Conservation (phyloP, 2,329 filamentous ascomycete species). For the Cercospora citrullina region DNA sequence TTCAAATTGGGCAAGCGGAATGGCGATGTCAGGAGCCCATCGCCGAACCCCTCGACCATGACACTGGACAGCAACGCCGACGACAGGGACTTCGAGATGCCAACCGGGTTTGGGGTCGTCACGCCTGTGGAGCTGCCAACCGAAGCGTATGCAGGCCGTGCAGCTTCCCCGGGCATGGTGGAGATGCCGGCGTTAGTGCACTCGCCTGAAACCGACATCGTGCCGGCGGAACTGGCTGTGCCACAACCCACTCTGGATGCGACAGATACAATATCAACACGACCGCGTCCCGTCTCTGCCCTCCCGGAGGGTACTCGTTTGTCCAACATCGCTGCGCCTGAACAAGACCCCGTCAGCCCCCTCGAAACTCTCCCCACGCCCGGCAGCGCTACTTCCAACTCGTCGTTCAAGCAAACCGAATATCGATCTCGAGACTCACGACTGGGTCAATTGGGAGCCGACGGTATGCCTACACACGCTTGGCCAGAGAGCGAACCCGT, state of each 20-base stretch:
- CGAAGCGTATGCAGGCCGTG: background rate
- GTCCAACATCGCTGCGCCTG: constrained; percentile 19
- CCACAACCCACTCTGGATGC: constrained; percentile 13
- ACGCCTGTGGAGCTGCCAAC: constrained; percentile 18
- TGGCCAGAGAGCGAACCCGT: constrained; percentile 20
- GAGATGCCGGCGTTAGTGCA: constrained; percentile 15
- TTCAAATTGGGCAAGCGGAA: constrained; percentile 59
- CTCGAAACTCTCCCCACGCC: constrained; percentile 14
- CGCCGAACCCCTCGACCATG: constrained; percentile 30
- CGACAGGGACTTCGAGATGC: constrained; percentile 3
- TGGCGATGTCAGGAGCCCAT: constrained; percentile 2
- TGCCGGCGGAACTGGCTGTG: constrained; percentile 18
- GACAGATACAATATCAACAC: constrained; percentile 11
- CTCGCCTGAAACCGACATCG: constrained; percentile 19
- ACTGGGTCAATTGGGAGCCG: constrained; percentile 33
- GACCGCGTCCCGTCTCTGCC: constrained; percentile 25
- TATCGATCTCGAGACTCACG: constrained; percentile 30
- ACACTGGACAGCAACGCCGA: constrained; percentile 30
- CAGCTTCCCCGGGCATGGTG: constrained; percentile 9
- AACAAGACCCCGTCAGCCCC: constrained; percentile 25
- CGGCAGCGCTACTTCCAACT: constrained; percentile 4
- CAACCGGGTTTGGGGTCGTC: constrained; percentile 13
- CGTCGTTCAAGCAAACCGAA: constrained; percentile 17
- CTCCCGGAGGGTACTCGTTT: constrained; percentile 17
- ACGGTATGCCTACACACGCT: constrained; percentile 35